phyloP scores from a whole-genome alignment of 768 basidiomycete species.

The Boletus insuetus region DNA sequence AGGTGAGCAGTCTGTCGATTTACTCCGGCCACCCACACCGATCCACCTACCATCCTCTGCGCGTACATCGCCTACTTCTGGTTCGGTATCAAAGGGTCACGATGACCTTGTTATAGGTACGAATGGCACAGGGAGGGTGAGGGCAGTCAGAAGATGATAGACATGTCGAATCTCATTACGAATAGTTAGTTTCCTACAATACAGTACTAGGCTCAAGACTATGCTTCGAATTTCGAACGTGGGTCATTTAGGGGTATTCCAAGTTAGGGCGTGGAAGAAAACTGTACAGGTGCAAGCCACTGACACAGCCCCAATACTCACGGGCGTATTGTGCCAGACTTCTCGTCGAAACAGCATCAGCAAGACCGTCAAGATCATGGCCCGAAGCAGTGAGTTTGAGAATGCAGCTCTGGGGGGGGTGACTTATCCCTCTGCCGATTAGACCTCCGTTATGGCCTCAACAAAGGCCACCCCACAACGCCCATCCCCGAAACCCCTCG shows the following conservation, averaged over 20 bases:
- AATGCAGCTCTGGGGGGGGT: neutral
- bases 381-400: slow-evolving; percentile 63
- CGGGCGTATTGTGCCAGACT: slow-evolving; percentile 23
- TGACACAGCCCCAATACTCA: slow-evolving; percentile 41
- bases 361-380: slow-evolving; percentile 68
- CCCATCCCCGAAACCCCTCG: slow-evolving; percentile 68
- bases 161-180: slow-evolving; percentile 8
- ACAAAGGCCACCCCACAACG: slow-evolving; percentile 89
- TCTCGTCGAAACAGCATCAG: slow-evolving; percentile 27
- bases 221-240: too few species aligned
- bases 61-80: slow-evolving; percentile 51
- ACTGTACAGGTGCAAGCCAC: slow-evolving; percentile 66
- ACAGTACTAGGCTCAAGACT: neutral
- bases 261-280: slow-evolving; percentile 26
- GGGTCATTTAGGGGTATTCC: slow-evolving; percentile 10
- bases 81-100: slow-evolving; percentile 43
- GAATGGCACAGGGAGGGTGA: slow-evolving; percentile 44
- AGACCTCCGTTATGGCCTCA: slow-evolving; percentile 86
- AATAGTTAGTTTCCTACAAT: slow-evolving; percentile 11
- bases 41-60: slow-evolving; percentile 42
- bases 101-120: slow-evolving; percentile 32
- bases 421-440: slow-evolving; percentile 11
- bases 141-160: slow-evolving; percentile 46
- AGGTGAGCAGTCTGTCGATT: slow-evolving; percentile 37
- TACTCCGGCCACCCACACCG: slow-evolving; percentile 39